These are phyloP conservation scores for Pharus latifolius DNA, from an alignment of 176 grass and related monocot genomes.

Conservation along the genomic window DNA sequence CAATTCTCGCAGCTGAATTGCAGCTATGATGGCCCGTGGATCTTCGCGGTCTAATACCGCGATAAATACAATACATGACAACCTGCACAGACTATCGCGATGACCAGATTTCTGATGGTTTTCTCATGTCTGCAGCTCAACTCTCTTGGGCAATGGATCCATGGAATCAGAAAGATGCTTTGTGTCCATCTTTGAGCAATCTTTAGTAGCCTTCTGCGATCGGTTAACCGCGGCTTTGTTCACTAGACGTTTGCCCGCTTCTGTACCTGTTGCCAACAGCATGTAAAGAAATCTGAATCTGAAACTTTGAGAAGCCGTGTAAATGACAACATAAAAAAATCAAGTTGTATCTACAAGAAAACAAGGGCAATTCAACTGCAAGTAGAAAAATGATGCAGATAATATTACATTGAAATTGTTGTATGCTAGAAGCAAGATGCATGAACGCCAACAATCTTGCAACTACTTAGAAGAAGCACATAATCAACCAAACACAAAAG, in stretches of 20 bases:
- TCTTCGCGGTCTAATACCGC: not conserved
- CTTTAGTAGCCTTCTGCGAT: slow-evolving; percentile 6
- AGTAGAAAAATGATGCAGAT: not conserved
- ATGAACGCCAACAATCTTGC: not conserved
- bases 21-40: too few relatives aligned
- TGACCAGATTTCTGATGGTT: not conserved
- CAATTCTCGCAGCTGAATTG: too few relatives aligned
- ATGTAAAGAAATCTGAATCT: not conserved
- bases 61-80: not conserved
- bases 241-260: slow-evolving; percentile 7
- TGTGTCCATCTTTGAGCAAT: not conserved
- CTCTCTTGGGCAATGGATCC: slow-evolving; percentile 23
- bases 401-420: not conserved
- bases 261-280: slow-evolving; percentile 21
- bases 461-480: not conserved
- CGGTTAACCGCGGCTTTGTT: slow-evolving; percentile 8
- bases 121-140: slow-evolving; percentile 24
- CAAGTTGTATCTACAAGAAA: not conserved
- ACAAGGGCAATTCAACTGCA: not conserved
- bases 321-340: not conserved
- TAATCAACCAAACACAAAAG: not conserved
- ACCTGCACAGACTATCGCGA: not conserved
- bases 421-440: not conserved
- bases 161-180: slow-evolving; percentile 16
- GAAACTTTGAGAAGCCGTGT: not conserved